Evolutionary conservation across 169 alveolate genomes (phyloP).

Genomic region (Cryptosporidium viatorum): DNA sequence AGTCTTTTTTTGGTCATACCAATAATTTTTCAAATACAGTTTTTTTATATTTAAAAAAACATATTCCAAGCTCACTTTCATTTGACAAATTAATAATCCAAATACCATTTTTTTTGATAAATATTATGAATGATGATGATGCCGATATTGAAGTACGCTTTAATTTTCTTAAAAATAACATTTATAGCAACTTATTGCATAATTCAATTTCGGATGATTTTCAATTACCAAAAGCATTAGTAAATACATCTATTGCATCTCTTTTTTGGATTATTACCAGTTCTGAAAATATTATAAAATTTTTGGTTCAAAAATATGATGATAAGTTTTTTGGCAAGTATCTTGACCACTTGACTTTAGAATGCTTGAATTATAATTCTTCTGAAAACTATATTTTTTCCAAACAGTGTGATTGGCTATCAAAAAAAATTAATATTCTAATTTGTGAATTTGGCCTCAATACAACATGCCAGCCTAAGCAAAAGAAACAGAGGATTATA

Average conservation of each 20-base stretch:
- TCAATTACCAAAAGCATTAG: slow-evolving; percentile 42
- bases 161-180: not conserved
- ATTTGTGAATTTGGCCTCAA: not conserved
- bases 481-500: not conserved
- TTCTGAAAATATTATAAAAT: not conserved
- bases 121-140: not conserved
- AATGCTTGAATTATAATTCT: not conserved
- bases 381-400: slow-evolving; percentile 2
- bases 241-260: slow-evolving; percentile 48
- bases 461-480: not conserved
- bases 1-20: not conserved
- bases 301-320: not conserved
- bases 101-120: slow-evolving; percentile 25
- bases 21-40: not conserved
- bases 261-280: slow-evolving; percentile 46
- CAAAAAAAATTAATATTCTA: slow-evolving; percentile 3
- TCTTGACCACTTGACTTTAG: slow-evolving; percentile 2
- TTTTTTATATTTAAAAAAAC: not conserved
- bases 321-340: not conserved
- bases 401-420: slow-evolving; percentile 32
- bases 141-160: not conserved
- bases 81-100: slow-evolving; percentile 37
- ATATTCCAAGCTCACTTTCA: slow-evolving; percentile 48
- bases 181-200: slow-evolving; percentile 2
- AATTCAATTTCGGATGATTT: slow-evolving; percentile 1